Evolutionary conservation across 2,329 filamentous ascomycete genomes (phyloP).

Genomic region (Talaromyces sp.): DNA sequence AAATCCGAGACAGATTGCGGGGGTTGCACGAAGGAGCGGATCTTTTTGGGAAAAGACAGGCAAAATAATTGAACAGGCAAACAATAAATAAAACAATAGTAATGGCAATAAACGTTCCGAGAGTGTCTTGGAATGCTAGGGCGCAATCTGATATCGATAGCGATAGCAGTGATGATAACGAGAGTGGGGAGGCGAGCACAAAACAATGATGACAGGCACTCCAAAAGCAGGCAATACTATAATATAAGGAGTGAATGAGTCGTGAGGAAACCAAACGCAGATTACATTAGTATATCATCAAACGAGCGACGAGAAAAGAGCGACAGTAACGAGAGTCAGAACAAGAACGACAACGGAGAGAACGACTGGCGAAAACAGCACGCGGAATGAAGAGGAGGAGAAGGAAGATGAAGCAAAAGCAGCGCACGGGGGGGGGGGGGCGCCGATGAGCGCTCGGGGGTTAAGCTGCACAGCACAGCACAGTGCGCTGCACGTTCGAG

Average conservation of each 20-base stretch:
- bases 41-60: background rate
- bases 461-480: background rate
- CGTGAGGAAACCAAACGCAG: constrained; percentile 1
- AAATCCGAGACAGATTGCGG: background rate
- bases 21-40: background rate
- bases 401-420: constrained; percentile 5
- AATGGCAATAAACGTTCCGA: constrained; percentile 7
- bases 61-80: constrained; percentile 1
- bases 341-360: constrained; percentile 8
- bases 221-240: background rate
- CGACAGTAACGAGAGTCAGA: constrained; percentile 9
- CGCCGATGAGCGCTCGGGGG: constrained; percentile 1
- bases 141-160: constrained; percentile 1
- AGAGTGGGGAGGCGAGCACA: constrained; percentile 8
- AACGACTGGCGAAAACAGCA: constrained; percentile 12
- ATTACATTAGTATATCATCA: constrained; percentile 8
- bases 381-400: constrained; percentile 6
- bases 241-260: constrained; percentile 1
- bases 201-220: background rate
- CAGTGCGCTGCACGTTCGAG: constrained; percentile 9
- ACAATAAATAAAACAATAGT: constrained; percentile 12
- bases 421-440: background rate
- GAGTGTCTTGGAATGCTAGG: constrained; percentile 11
- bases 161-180: constrained; percentile 8
- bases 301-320: constrained; percentile 6